Base-by-base conservation (phyloP, 2,329 filamentous ascomycete species). In the Helotiales sp. region DNA sequence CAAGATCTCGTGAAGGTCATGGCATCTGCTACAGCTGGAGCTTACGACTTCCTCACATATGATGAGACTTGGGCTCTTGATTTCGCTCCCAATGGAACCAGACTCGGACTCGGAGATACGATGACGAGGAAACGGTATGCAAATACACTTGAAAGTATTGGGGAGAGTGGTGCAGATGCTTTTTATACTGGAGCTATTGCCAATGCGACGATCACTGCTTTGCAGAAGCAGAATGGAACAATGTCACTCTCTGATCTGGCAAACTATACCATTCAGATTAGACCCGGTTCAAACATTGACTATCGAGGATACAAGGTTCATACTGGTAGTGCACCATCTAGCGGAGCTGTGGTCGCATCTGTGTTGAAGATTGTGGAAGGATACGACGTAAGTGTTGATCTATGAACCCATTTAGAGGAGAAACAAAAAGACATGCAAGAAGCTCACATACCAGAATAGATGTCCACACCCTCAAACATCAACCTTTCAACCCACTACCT, bases 91-190 rank as follows among this genome's bases (percentile, higher is more conserved):
- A 86, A 93, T 59, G 93, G 92, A 3, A 87, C 81, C 0, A 77
- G 90, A 2, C 67, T 96, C 0, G 77, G 81, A 17, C 74, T 92
- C 2, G 91, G 90, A 17, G 90, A 96, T 49, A 87, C 74, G 0
- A 91, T 98, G 68, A 93, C 88, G 0, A 81, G 93, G 44, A 89
- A 87, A 68, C 83, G 93, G 57, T 96, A 93, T 69, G 92, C 90
- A 65, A 70, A 90, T 59, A 91, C 92, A 0, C 81, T 98, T 0
- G 86, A 93, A 69, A 82, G 79, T 1, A 91, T 98, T 63, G 91
- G 90, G 1, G 75, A 85, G 3, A 66, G 87, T 31, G 93, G 93
- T 0, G 77, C 87, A 0, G 84, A 90, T 68, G 85, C 81, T 1
- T 93, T 95, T 68, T 95, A 96, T 71, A 76, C 75, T 0, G 90